Evolutionary conservation across 1,284 basidiomycete genomes (phyloP), one percentile per base, ranked within the genome.

Genomic region (Blastosporella zonata): DNA sequence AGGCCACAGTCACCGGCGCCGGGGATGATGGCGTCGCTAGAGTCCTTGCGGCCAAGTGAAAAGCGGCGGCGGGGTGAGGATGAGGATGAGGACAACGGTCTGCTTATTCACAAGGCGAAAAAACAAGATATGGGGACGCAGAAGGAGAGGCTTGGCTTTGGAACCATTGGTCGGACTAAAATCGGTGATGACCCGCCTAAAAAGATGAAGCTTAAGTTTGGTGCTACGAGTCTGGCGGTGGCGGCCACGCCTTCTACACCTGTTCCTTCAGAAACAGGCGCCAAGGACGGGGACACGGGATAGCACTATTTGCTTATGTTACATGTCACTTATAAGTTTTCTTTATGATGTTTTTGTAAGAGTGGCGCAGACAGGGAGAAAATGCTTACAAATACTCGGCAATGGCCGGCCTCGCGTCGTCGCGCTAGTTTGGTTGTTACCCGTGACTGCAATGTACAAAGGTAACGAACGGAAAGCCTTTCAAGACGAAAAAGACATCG

Each of bases 251-350:
- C 66, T 12, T 53, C 70, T 17, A 63, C 64, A 22, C 58, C 69
- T 12, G 62, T 69, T 28, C 73, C 78, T 60, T 79, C 84, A 79
- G 78, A 82, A 77, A 67, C 75, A 57, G 75, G 79, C 58, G 74
- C 74, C 53, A 90, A 90, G 67, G 85, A 89, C 60, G 86, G 80
- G 43, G 87, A 89, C 63, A 87, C 80, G 42, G 87, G 87, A 51
- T 56, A 54, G 43, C 49, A 50, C 42, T 50, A 40, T 22, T 29
- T 50, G 42, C 28, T 43, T 25, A 27, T 31, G 38, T 50, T 49
- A 43, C 35, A 49, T 47, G 21, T 55, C 33, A 28, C 18, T 41
- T 45, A 55, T 47, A 43, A 38, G 39, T 40, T 51, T 53, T 49
- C 50, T 47, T 50, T 47, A 54, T 28, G 40, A 41, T 41, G 50